Evolutionary conservation across 176 grass and related monocot genomes (phyloP).

Genomic region (Thalia dealbata): DNA sequence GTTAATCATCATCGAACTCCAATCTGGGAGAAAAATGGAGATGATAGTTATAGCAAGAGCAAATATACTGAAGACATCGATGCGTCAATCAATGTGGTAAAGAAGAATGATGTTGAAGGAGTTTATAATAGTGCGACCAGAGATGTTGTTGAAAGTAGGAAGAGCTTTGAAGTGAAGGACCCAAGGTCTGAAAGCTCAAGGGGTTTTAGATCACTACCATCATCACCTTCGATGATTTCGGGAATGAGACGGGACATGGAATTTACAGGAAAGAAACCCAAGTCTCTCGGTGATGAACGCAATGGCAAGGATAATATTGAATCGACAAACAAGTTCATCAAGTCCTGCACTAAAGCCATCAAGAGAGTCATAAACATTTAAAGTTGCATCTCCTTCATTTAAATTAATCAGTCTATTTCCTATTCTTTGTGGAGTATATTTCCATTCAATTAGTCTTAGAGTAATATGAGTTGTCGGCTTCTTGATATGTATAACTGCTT

Average conservation of each 20-base stretch:
- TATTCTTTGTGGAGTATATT: background rate
- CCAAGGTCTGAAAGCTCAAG: conserved; percentile 53
- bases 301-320: conserved; percentile 30
- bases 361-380: conserved; percentile 87
- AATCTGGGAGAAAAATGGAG: conserved; percentile 16
- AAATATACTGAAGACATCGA: conserved; percentile 14
- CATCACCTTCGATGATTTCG: conserved; percentile 68
- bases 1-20: background rate
- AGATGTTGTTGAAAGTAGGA: conserved; percentile 24
- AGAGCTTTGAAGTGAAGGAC: conserved; percentile 59
- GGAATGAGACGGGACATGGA: conserved; percentile 68
- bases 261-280: conserved; percentile 52
- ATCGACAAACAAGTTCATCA: conserved; percentile 60
- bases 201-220: conserved; percentile 80
- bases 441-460: background rate
- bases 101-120: conserved; percentile 34
- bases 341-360: conserved; percentile 58
- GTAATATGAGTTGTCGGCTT: background rate
- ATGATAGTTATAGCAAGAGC: conserved; percentile 15
- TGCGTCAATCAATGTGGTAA: conserved; percentile 16
- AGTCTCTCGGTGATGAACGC: conserved; percentile 43
- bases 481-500: background rate
- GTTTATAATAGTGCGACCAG: conserved; percentile 20
- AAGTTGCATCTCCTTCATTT: conserved; percentile 7
- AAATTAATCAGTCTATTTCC: conserved; percentile 9